Evolutionary conservation across 2,329 filamentous ascomycete genomes (phyloP), one percentile per base, ranked within the genome.

Genomic region (Juglanconis sp.): DNA sequence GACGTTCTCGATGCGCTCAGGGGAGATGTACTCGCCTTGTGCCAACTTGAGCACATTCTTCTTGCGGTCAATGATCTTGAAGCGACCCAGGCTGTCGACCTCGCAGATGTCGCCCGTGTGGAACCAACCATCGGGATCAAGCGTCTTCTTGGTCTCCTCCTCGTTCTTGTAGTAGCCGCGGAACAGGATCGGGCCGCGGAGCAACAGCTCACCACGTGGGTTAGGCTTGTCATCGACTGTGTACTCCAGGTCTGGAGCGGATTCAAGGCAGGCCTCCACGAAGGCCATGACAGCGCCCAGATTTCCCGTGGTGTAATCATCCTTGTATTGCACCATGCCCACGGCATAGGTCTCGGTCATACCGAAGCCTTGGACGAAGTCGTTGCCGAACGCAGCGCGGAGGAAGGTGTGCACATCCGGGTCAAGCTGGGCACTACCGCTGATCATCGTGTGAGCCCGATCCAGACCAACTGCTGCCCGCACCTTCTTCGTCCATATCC

Each of bases 21-120:
- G 95, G 1, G 93, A 96, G 69, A 99, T 92, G 77, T 99, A 99
- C 78, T 99, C 95, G 73, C 95, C 95, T 76, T 99, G 95, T 0
- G 94, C 88, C 59, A 99, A 86, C 83, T 99, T 99, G 72, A 99
- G 86, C n/a, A 99, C 91, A 76, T 98, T 98, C 89, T 99, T 99
- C 77, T 92, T 89, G 69, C 95, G 92, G 76, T 99, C 95, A 69
- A 99, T 89, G 75, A 99, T 96, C 75, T 86, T 87, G 80, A 98
- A 89, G 63, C 93, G 91, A 64, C 95, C 95, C 70, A 90, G 76
- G 66, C 87, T 87, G 74, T 99, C 95, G 31, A 99, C 81, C 65
- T 87, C 85, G 70, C 87, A 91, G 66, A 99, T 94, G 69, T 99
- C 95, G 58, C 95, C 95, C 0, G 92, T 97, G 73, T 90, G 90